A percentile compares a stretch with the other conserved stretches of the same genome.
phyloP scores from a whole-genome alignment of 2,329 filamentous ascomycete species.

The Colletotrichum endophyticum region DNA sequence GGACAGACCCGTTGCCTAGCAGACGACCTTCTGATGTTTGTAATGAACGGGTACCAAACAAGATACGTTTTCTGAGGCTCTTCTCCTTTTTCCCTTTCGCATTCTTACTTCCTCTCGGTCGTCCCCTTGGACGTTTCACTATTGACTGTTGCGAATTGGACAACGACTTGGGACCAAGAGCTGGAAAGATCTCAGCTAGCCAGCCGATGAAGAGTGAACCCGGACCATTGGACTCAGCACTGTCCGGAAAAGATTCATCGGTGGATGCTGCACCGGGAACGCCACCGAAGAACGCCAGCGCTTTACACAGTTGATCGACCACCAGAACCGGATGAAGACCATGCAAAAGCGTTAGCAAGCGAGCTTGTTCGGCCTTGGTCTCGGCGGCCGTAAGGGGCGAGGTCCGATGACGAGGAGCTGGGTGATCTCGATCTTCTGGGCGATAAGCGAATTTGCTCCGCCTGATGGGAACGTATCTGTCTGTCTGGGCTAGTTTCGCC shows the following conservation, averaged over 20 bases:
- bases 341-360: slow-evolving; percentile 61
- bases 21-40: neutral
- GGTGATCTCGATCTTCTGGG: neutral
- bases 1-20: neutral
- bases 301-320: slow-evolving; percentile 68
- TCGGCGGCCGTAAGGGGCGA: slow-evolving; percentile 45
- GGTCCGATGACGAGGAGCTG: slow-evolving; percentile 22
- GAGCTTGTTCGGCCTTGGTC: slow-evolving; percentile 64
- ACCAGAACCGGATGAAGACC: slow-evolving; percentile 60
- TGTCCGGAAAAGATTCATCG: slow-evolving; percentile 58
- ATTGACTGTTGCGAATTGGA: slow-evolving; percentile 2
- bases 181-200: slow-evolving; percentile 68
- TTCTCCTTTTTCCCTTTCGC: slow-evolving; percentile 47
- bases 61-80: neutral
- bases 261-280: slow-evolving; percentile 58
- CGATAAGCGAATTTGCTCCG: slow-evolving; percentile 40
- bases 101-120: slow-evolving; percentile 55
- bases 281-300: slow-evolving; percentile 67
- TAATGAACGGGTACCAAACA: neutral
- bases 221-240: slow-evolving; percentile 59
- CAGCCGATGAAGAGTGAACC: slow-evolving; percentile 65
- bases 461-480: slow-evolving; percentile 57
- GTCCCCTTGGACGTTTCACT: slow-evolving; percentile 38
- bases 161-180: slow-evolving; percentile 28
- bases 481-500: slow-evolving; percentile 59